Conservation (phyloP, 305 asterid genomes). For the Euphrasia arctica region DNA sequence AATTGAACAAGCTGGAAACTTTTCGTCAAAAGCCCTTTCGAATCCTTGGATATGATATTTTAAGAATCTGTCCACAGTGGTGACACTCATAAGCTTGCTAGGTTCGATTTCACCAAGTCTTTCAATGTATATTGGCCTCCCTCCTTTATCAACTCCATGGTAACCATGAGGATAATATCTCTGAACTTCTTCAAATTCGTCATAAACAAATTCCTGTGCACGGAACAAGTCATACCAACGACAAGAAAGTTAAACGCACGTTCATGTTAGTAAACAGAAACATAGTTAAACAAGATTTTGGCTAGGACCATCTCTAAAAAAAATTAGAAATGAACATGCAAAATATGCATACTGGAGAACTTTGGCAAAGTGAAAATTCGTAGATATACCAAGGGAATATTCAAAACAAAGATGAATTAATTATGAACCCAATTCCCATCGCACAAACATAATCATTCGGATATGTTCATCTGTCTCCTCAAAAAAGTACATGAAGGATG, state of each 20-base stretch:
- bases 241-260: slow-evolving; percentile 18
- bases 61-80: slow-evolving; percentile 86
- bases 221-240: slow-evolving; percentile 17
- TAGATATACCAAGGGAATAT: background rate
- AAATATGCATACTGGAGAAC: slow-evolving; percentile 3
- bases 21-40: slow-evolving; percentile 70
- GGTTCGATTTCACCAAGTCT: slow-evolving; percentile 89
- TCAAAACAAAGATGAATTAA: slow-evolving; percentile 5
- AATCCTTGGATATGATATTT: slow-evolving; percentile 91
- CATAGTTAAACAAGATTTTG: background rate
- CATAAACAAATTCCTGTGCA: slow-evolving; percentile 76
- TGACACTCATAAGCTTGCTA: slow-evolving; percentile 76
- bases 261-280: slow-evolving; percentile 8
- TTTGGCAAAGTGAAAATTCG: slow-evolving; percentile 2
- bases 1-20: slow-evolving; percentile 94
- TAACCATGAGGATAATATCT: slow-evolving; percentile 86
- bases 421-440: slow-evolving; percentile 18
- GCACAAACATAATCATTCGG: background rate
- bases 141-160: slow-evolving; percentile 95
- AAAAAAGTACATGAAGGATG: slow-evolving; percentile 4
- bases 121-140: slow-evolving; percentile 88
- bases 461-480: background rate
- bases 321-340: slow-evolving; percentile 2
- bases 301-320: background rate
- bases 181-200: slow-evolving; percentile 79